Base-by-base conservation (phyloP, 768 basidiomycete genomes). In the Suillus ampliporus region DNA sequence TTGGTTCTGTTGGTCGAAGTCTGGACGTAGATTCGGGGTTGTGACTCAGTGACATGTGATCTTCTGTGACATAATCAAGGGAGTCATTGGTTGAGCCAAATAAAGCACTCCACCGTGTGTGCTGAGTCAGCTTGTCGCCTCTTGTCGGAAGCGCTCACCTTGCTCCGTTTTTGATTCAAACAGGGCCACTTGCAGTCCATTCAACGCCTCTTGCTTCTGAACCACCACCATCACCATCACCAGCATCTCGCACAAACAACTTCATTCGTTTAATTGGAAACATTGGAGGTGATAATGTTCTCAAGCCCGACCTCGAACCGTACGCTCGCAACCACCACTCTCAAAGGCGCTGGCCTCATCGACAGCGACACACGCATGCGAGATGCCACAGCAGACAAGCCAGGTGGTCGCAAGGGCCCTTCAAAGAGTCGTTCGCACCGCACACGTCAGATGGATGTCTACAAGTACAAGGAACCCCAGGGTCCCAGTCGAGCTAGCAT, bases 351-450 rank as follows among this genome's bases (percentile, higher is more conserved):
- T 3, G 91, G 91, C 46, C 86, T 92, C 71, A 88, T 91, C 64
- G 90, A 91, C 82, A 80, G 85, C 61, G 91, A 93, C 74, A 80
- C 87, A 61, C 83, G 80, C 67, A 92, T 93, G 91, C 85, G 86
- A 64, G 91, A 93, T 69, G 78, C 80, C 48, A 80, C 84, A 10
- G 85, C 87, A 19, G 73, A 76, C 77, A 89, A 81, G 67, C 89
- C 89, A 6, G 89, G 89, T 56, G 90, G 90, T 26, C 84, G 90
- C 70, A 93, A 92, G 74, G 85, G 85, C 50, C 68, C 81, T n/a
- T 78, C 81, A 17, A 91, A 89, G 78, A 76, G 82, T 66, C 83
- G 87, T 31, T 78, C 84, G 6, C 87, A 90, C 72, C 83, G 88
- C 64, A 78, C 84, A 11, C 82, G 89, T 60, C 79, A 84, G 53